These are phyloP conservation scores for Pugionium dolabratum DNA, from an alignment of 345 rosid genomes.

Conservation along the genomic window DNA sequence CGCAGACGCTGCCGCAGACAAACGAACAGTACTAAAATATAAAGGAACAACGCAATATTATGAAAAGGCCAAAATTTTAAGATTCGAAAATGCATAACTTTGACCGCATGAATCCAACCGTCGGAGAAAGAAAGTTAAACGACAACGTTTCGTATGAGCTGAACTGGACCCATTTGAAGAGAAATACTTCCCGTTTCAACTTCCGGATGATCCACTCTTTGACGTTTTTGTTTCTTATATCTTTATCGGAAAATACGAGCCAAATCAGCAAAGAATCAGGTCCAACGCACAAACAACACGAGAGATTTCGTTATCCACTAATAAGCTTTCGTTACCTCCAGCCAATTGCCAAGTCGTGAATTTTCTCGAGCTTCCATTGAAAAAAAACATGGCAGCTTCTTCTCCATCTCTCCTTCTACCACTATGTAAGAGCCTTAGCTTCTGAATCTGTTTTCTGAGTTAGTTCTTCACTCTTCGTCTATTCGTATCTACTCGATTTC, in stretches of 20 bases:
- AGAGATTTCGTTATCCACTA: constrained; percentile 65
- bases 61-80: too few relatives aligned
- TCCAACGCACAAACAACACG: constrained; percentile 22
- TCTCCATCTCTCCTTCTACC: constrained; percentile 60
- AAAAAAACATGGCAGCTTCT: constrained; percentile 51
- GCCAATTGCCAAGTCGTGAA: constrained; percentile 24
- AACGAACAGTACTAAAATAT: too few relatives aligned
- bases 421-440: constrained; percentile 41
- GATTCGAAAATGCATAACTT: too few relatives aligned
- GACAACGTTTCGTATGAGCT: too few relatives aligned
- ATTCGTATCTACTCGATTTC: not conserved
- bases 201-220: not conserved
- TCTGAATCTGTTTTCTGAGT: not conserved
- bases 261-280: constrained; percentile 35
- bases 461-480: constrained; percentile 8
- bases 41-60: too few relatives aligned
- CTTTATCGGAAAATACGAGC: not conserved
- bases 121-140: too few relatives aligned
- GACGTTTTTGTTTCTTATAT: constrained; percentile 1
- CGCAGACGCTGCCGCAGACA: too few relatives aligned
- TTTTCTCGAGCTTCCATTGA: constrained; percentile 9
- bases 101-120: too few relatives aligned
- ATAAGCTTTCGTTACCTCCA: not conserved
- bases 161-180: not conserved
- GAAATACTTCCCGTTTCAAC: constrained; percentile 13